A percentile compares a stretch with the other conserved stretches of the same genome.
Conservation (phyloP, 345 rosid genomes). For the Brassica incana region DNA sequence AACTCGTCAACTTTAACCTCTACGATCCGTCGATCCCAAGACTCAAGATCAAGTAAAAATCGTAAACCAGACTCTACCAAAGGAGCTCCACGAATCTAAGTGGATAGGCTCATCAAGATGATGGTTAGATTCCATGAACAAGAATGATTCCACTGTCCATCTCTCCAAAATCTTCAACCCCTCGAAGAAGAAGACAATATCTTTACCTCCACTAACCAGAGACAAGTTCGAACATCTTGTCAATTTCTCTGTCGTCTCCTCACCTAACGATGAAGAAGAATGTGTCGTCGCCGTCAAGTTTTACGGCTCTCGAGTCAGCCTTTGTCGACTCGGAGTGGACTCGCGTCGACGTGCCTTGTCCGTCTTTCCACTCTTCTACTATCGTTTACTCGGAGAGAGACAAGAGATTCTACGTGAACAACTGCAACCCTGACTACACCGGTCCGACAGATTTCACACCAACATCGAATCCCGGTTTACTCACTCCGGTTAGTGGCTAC, state of each 20-base stretch:
- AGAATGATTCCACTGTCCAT: background rate
- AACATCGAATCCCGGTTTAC: background rate
- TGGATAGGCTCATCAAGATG: background rate
- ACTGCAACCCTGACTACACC: background rate
- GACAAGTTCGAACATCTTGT: background rate
- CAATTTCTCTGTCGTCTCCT: background rate
- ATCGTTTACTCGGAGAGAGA: background rate
- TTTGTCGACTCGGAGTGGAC: background rate
- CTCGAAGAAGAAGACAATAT: background rate
- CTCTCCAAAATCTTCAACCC: background rate
- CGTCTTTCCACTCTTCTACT: background rate
- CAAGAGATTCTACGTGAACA: background rate
- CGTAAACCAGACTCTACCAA: background rate
- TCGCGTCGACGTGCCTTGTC: background rate
- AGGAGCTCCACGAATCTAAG: background rate
- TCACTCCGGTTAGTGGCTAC: conserved; percentile 11
- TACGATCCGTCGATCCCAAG: background rate
- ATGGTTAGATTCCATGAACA: background rate
- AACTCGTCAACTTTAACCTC: background rate
- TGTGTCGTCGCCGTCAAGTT: background rate
- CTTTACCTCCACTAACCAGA: background rate
- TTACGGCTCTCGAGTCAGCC: background rate
- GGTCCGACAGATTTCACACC: background rate
- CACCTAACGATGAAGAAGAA: background rate
- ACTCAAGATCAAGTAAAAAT: background rate